Percentiles rank a stretch among this genome's conserved stretches.
Conservation (phyloP, 495 filamentous ascomycete species). For the Talaromyces adpressus region DNA sequence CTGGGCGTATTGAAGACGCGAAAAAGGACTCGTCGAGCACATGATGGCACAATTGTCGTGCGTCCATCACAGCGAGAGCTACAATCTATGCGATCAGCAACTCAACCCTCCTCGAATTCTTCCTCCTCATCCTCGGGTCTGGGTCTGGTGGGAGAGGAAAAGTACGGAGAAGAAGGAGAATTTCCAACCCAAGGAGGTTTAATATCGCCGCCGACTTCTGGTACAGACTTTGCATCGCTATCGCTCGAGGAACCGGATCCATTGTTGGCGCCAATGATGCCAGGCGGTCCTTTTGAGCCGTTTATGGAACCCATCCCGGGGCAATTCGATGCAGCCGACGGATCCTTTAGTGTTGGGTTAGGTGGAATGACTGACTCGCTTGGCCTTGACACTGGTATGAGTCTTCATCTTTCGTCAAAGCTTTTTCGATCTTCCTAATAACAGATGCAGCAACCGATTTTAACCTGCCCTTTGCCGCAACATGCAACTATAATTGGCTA, state of each 20-base stretch:
- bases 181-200: constrained; percentile 17
- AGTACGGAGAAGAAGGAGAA: constrained; percentile 12
- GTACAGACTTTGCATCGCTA: constrained; percentile 18
- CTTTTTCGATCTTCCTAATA: constrained; percentile 9
- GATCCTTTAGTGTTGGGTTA: constrained; percentile 20
- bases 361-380: constrained; percentile 15
- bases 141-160: background rate
- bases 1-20: constrained; percentile 51
- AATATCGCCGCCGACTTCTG: constrained; percentile 25
- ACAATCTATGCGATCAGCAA: constrained; percentile 5
- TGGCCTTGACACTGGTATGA: constrained; percentile 26
- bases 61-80: constrained; percentile 22
- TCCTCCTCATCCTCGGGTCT: background rate
- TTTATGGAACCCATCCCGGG: constrained; percentile 29
- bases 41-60: constrained; percentile 48
- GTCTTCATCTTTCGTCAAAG: background rate
- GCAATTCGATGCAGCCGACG: constrained; percentile 32
- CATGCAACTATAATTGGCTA: constrained; percentile 50
- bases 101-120: background rate
- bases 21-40: constrained; percentile 51
- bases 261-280: constrained; percentile 28
- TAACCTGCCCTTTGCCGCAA: constrained; percentile 48
- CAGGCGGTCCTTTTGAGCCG: constrained; percentile 26
- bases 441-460: constrained; percentile 38
- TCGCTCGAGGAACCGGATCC: constrained; percentile 25